Conservation (phyloP, 352 stramenopile species). For the Phytophthora constricta region DNA sequence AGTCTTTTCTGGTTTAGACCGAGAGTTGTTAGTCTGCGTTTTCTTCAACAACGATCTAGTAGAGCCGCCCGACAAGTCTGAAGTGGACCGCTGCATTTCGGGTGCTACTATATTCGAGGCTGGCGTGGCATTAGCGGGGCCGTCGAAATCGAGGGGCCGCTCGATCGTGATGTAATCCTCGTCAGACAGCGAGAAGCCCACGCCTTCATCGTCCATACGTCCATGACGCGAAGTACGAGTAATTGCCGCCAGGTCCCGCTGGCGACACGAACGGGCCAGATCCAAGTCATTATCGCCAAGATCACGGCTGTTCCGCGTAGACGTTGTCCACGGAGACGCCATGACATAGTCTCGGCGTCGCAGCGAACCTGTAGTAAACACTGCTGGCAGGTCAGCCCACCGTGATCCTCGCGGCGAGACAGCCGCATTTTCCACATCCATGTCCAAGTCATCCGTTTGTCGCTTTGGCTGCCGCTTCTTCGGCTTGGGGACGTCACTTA, state of each 20-base stretch:
- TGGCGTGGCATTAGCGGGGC: conserved; percentile 2
- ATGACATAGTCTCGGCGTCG: conserved; percentile 51
- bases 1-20: conserved; percentile 23
- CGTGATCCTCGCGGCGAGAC: conserved; percentile 42
- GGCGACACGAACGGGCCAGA: conserved; percentile 28
- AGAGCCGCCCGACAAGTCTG: conserved; percentile 22
- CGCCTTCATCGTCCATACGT: conserved; percentile 38
- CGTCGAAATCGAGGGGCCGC: conserved; percentile 40
- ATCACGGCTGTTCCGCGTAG: conserved; percentile 24
- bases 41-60: conserved; percentile 24
- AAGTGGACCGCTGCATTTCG: conserved; percentile 26
- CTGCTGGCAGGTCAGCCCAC: conserved; percentile 41
- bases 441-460: not conserved
- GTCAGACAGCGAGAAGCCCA: conserved; percentile 62
- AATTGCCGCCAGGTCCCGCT: conserved; percentile 33
- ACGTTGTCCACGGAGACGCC: conserved; percentile 49
- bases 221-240: conserved; percentile 48
- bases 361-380: conserved; percentile 47
- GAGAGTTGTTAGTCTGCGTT: conserved; percentile 5
- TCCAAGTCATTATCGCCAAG: conserved; percentile 42
- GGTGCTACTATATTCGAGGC: not conserved
- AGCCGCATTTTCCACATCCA: conserved; percentile 21
- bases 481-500: conserved; percentile 16
- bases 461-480: conserved; percentile 33
- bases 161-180: conserved; percentile 78